phyloP scores from a whole-genome alignment of 768 basidiomycete genomes.

The Ephemerocybe angulata region DNA sequence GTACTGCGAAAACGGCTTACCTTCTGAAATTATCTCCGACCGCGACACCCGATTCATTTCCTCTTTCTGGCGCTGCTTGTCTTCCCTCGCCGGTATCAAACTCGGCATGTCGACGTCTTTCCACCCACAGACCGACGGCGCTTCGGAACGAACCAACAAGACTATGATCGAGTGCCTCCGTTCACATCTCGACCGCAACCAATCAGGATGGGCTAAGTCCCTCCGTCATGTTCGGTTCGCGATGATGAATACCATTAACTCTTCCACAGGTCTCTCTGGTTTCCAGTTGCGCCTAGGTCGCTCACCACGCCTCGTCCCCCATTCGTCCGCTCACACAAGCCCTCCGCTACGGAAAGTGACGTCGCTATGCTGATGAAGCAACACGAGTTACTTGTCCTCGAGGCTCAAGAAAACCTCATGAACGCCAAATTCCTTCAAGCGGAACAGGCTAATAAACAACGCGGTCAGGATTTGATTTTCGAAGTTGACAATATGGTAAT shows the following conservation, averaged over 20 bases:
- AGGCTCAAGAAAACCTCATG: neutral
- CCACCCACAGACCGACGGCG: too few relatives aligned
- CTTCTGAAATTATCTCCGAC: conserved; percentile 28
- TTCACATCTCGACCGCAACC: conserved; percentile 18
- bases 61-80: conserved; percentile 21
- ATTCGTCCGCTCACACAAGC: too few relatives aligned
- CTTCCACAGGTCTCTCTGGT: conserved; percentile 18
- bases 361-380: too few relatives aligned
- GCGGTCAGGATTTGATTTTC: neutral
- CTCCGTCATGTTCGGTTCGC: conserved; percentile 18
- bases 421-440: neutral
- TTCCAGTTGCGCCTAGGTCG: conserved; percentile 9
- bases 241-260: conserved; percentile 26
- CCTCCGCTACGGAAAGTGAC: too few relatives aligned
- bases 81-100: neutral
- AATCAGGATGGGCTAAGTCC: conserved; percentile 22
- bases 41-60: conserved; percentile 19
- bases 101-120: conserved; percentile 9
- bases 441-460: neutral
- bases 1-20: conserved; percentile 35
- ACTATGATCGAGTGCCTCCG: conserved; percentile 21
- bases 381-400: too few relatives aligned
- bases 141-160: conserved; percentile 26
- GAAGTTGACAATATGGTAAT: conserved; percentile 8
- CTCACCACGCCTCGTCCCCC: neutral